Percentiles rank a stretch among this genome's conserved stretches.
phyloP scores from a whole-genome alignment of 129 eudicot genomes.

The Logfia minima region DNA sequence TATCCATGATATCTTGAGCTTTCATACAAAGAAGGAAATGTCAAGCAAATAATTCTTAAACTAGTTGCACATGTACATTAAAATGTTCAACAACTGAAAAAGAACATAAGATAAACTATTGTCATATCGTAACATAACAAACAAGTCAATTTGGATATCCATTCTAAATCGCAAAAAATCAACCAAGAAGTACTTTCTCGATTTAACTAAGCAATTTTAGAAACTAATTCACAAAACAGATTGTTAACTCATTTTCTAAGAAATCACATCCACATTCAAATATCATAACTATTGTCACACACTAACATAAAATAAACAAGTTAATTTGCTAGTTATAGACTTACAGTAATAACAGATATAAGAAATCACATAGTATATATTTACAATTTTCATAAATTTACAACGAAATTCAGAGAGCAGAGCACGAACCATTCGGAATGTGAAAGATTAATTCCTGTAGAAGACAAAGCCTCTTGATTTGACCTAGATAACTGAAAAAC shows the following conservation, averaged over 20 bases:
- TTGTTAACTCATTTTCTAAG: too few relatives aligned
- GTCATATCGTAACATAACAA: background rate
- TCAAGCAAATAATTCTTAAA: conserved; percentile 1
- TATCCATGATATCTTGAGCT: background rate
- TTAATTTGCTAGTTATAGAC: too few relatives aligned
- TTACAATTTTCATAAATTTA: too few relatives aligned
- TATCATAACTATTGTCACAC: too few relatives aligned
- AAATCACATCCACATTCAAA: too few relatives aligned
- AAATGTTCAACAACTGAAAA: background rate
- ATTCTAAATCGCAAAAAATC: too few relatives aligned
- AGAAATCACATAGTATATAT: too few relatives aligned
- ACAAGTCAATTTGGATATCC: background rate
- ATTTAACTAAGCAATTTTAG: too few relatives aligned
- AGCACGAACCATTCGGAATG: conserved; percentile 64
- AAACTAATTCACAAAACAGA: too few relatives aligned
- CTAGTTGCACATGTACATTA: background rate
- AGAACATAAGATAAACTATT: background rate
- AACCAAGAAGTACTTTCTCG: too few relatives aligned
- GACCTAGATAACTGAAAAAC: conserved; percentile 63
- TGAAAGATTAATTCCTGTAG: conserved; percentile 85
- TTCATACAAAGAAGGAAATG: conserved; percentile 1
- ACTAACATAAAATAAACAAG: too few relatives aligned
- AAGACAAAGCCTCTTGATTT: conserved; percentile 76
- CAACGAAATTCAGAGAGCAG: background rate
- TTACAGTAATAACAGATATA: too few relatives aligned